phyloP scores from a whole-genome alignment of 352 stramenopile genomes.

The Bremia lactucae region DNA sequence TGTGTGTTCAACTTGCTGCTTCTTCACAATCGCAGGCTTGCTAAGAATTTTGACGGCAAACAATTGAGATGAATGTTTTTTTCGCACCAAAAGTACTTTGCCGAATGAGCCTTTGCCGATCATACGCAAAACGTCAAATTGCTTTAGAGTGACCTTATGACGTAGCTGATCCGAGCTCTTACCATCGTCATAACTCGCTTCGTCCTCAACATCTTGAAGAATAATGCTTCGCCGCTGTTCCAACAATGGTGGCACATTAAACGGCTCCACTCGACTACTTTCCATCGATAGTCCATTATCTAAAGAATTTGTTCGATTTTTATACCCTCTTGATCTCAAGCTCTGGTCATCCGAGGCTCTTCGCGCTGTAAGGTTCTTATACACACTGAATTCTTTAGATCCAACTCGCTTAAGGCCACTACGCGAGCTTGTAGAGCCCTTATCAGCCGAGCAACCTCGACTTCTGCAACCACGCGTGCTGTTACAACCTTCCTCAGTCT shows the following conservation, averaged over 20 bases:
- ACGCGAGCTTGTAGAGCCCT: constrained; percentile 12
- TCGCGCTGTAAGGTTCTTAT: constrained; percentile 7
- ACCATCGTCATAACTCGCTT: constrained; percentile 26
- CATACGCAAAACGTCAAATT: constrained; percentile 87
- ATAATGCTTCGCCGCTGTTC: constrained; percentile 51
- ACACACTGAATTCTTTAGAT: constrained; percentile 7
- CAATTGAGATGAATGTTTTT: constrained; percentile 64
- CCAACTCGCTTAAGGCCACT: constrained; percentile 9
- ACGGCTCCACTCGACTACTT: constrained; percentile 14
- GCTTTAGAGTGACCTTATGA: constrained; percentile 64
- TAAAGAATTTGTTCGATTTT: constrained; percentile 6
- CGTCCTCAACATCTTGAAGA: constrained; percentile 59
- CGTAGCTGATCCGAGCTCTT: constrained; percentile 13
- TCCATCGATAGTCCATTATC: constrained; percentile 17
- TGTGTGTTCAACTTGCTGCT: constrained; percentile 79
- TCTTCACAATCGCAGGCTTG: constrained; percentile 70
- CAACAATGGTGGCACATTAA: constrained; percentile 14
- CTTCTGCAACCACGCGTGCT: constrained; percentile 34
- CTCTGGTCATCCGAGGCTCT: constrained; percentile 12
- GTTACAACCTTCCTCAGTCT: constrained; percentile 12
- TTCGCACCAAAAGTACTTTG: constrained; percentile 84
- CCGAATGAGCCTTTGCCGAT: constrained; percentile 89
- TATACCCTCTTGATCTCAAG: constrained; percentile 11
- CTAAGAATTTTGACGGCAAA: constrained; percentile 81
- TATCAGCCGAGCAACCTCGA: constrained; percentile 26